Base-by-base conservation (phyloP, 2,329 filamentous ascomycete species). In the Aspergillus aculeatus region DNA sequence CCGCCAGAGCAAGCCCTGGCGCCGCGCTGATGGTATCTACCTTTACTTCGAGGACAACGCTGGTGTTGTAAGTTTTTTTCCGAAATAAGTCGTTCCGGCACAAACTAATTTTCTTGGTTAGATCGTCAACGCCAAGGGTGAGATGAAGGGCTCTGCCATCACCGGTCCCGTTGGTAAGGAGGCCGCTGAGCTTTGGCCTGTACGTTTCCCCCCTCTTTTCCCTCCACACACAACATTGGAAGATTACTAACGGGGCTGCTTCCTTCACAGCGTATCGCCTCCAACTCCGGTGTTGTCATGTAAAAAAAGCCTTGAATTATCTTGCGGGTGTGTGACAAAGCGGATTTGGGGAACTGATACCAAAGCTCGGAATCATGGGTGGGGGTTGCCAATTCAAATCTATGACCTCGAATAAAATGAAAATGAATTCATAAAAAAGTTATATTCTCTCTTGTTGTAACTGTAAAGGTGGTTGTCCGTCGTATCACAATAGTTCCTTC, bases 1-100 rank as follows among this genome's bases (percentile, higher is more conserved):
- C 80, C 87, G 95, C 81, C 95, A 98, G 86, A 91, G 90, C 85
- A 99, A 99, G 89, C 95, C 95, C 76, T 99, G 95, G 95, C 93
- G 95, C 87, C 89, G 95, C 81, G 90, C 91, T 73, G 95, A 99
- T 81, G 96, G 95, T 83, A 91, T 98, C 77, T 99, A 92, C 88
- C 89, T 99, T 74, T 99, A 99, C 88, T 99, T 99, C 78, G 95
- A 99, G 91, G 96, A 99, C 84, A 99, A 99, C 83, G 95, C 95
- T 80, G 95, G 95, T 89, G 95, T 99, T 77, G 91, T 94, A 84
- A 81, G 90, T 92, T n/a, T n/a, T n/a, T n/a, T n/a, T n/a, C n/a
- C n/a, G n/a, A n/a, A n/a, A n/a, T n/a, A n/a, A n/a, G n/a, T n/a
- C n/a, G n/a, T n/a, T 23, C 14, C 19, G 23, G 23, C n/a, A 11